Evolutionary conservation across 495 filamentous ascomycete genomes (phyloP), one percentile per base, ranked within the genome.

Genomic region (Hypoxylon rickii): DNA sequence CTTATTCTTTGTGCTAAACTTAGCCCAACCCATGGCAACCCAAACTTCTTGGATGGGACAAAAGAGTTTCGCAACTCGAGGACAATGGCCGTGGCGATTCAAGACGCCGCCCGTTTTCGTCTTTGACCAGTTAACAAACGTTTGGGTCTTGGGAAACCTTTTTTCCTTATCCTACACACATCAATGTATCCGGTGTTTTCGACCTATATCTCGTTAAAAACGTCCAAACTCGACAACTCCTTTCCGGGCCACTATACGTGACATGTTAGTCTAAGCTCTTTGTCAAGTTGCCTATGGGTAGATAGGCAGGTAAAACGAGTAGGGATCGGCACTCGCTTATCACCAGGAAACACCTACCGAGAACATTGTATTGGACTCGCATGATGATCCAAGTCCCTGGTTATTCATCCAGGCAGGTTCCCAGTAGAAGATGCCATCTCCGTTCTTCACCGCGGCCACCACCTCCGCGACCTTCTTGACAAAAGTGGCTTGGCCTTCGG

Each of bases 381-480:
- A 79, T 3, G 72, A 76, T 6, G 73, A 74, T 2, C 87, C 86
- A 49, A 88, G 67, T 10, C 67, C 77, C 10, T 78, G 78, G 66
- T 88, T 88, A 37, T 81, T 70, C 37, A 87, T 73, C 86, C 85
- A 89, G 6, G 80, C 84, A 3, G 85, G 86, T 64, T 89, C 85
- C 86, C 86, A 89, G 47, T 88, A 89, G 61, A 86, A 87, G 36
- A 89, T 53, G 0, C 85, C 86, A 1, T 58, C 59, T 8, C 81
- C 81, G 8, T 77, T 77, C 2, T 67, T 72, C 3, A 81, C 76
- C 4, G 66, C 74, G 2, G 71, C 70, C 31, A 88, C 74, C 3
- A 83, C 73, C n/a, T 58, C 68, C 0, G 82, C 83, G 44, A 88
- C 65, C 26, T 77, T 66, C 53, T 78, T 62, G 55, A 88, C 56